These are phyloP conservation scores for Grosmannia penicillata DNA, from an alignment of 2,329 filamentous ascomycete genomes.

Conservation along the genomic window DNA sequence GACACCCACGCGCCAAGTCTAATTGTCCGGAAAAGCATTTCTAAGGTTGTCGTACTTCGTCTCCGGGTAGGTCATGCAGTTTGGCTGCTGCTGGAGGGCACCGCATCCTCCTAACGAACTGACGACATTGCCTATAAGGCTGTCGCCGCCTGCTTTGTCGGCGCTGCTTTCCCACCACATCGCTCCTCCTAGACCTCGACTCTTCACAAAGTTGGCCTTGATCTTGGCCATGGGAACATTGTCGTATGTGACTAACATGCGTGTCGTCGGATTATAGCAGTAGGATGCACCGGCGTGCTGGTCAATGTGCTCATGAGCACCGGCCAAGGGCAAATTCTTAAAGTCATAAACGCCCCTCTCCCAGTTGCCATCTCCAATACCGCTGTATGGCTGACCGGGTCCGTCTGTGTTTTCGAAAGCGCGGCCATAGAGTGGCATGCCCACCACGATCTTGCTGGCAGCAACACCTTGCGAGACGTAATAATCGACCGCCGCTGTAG, in stretches of 20 bases:
- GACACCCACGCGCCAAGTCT: too few relatives aligned
- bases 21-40: slow-evolving; percentile 30
- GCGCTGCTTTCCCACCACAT: slow-evolving; percentile 96
- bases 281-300: slow-evolving; percentile 53
- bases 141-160: slow-evolving; percentile 50
- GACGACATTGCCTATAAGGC: slow-evolving; percentile 54
- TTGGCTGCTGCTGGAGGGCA: slow-evolving; percentile 35
- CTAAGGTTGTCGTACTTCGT: slow-evolving; percentile 59
- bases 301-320: slow-evolving; percentile 51
- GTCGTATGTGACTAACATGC: slow-evolving; percentile 67
- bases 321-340: slow-evolving; percentile 63
- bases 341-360: slow-evolving; percentile 80
- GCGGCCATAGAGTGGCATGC: slow-evolving; percentile 86
- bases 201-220: slow-evolving; percentile 60
- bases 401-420: slow-evolving; percentile 70
- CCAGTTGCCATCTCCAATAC: slow-evolving; percentile 68
- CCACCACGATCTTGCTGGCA: slow-evolving; percentile 63
- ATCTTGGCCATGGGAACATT: slow-evolving; percentile 48
- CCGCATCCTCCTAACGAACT: slow-evolving; percentile 38
- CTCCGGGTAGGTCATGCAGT: slow-evolving; percentile 48
- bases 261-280: slow-evolving; percentile 51
- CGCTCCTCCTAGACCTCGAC: slow-evolving; percentile 59
- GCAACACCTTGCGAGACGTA: slow-evolving; percentile 54
- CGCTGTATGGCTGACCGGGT: slow-evolving; percentile 51
- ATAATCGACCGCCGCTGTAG: slow-evolving; percentile 51